Percentiles rank a stretch among this genome's conserved stretches.
These are phyloP conservation scores for Lunularia cruciata DNA, from an alignment of 225 moss, liverwort and hornwort genomes.

Conservation along the genomic window DNA sequence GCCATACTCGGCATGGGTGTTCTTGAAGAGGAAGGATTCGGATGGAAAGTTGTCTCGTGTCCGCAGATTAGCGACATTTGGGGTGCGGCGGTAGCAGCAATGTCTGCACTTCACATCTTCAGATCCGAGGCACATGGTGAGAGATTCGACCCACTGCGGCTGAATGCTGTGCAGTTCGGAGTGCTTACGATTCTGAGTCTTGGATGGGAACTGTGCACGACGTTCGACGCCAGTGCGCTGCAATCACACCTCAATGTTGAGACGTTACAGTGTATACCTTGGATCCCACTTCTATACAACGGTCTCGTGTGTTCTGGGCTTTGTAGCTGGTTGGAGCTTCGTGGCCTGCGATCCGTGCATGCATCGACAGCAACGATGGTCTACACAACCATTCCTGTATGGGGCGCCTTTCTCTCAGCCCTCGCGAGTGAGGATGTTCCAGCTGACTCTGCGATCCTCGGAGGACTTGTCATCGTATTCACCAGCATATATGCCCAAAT, in stretches of 20 bases:
- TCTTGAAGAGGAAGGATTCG: slow-evolving; percentile 82
- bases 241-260: slow-evolving; percentile 33
- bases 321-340: slow-evolving; percentile 80
- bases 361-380: slow-evolving; percentile 81
- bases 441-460: slow-evolving; percentile 55
- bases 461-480: slow-evolving; percentile 54
- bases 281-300: slow-evolving; percentile 73
- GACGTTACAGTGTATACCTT: slow-evolving; percentile 62
- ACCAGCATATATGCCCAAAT: slow-evolving; percentile 67
- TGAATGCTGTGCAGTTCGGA: slow-evolving; percentile 76
- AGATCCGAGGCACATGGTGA: slow-evolving; percentile 59
- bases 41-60: slow-evolving; percentile 69
- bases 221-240: slow-evolving; percentile 40
- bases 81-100: slow-evolving; percentile 67
- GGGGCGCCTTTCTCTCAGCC: slow-evolving; percentile 79
- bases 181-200: slow-evolving; percentile 57
- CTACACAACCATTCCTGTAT: slow-evolving; percentile 83
- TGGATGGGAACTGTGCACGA: slow-evolving; percentile 61
- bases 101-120: slow-evolving; percentile 77
- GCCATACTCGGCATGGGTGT: slow-evolving; percentile 93
- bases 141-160: slow-evolving; percentile 58
- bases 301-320: slow-evolving; percentile 73
- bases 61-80: slow-evolving; percentile 76
- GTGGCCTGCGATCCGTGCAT: slow-evolving; percentile 69
- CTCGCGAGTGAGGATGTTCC: slow-evolving; percentile 51